Evolutionary conservation across 1,284 basidiomycete genomes (phyloP).

Genomic region (Rhodotorula sp.): DNA sequence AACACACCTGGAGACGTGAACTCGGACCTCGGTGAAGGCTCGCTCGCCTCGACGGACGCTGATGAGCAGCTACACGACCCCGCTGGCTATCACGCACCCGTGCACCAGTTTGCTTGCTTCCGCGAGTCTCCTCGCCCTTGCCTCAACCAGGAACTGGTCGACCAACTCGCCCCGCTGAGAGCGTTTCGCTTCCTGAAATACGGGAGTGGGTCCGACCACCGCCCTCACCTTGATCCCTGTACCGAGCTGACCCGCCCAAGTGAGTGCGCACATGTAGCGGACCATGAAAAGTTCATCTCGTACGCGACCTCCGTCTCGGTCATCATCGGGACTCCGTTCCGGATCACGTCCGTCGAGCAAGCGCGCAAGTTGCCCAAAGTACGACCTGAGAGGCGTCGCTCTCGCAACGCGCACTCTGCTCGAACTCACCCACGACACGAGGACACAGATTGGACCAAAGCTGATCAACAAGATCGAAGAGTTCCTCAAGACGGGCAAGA

Average conservation of each 20-base stretch:
- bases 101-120: slow-evolving; percentile 5
- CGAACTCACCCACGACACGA: no score
- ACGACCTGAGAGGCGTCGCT: background rate
- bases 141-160: slow-evolving; percentile 28
- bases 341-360: slow-evolving; percentile 33
- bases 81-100: background rate
- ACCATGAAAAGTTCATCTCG: slow-evolving; percentile 9
- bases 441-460: slow-evolving; percentile 35
- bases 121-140: slow-evolving; percentile 27
- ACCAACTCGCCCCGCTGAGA: slow-evolving; percentile 16
- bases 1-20: no score
- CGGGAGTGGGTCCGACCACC: slow-evolving; percentile 1
- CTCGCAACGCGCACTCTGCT: background rate
- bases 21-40: no score
- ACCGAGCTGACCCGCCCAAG: no score
- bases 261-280: slow-evolving; percentile 1
- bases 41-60: background rate
- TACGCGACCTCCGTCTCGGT: slow-evolving; percentile 38
- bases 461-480: slow-evolving; percentile 59
- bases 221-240: no score
- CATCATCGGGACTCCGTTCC: slow-evolving; percentile 40
- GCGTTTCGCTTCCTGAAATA: slow-evolving; percentile 17
- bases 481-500: slow-evolving; percentile 59
- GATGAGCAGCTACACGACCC: background rate
- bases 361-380: slow-evolving; percentile 29